Base-by-base conservation (phyloP, 768 basidiomycete species). In the Pholiota conissans region DNA sequence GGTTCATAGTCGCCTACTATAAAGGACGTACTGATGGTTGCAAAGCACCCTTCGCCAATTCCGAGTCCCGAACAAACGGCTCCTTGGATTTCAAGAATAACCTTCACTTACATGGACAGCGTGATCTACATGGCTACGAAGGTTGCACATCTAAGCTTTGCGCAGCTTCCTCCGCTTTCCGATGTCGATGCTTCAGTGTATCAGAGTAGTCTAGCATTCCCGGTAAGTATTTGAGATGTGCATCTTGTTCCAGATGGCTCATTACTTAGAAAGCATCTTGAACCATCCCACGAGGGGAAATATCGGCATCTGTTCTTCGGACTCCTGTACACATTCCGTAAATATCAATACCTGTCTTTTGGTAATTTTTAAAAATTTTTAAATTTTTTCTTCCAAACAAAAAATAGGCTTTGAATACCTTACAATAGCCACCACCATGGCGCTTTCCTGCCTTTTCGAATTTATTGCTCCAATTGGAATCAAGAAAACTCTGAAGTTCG, bases 161-260 rank as follows among this genome's bases (percentile, higher is more conserved):
- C 85, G 42, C 65, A 85, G 50, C 71, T 87, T 47, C 86, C 85
- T 11, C 84, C 83, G 1, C 78, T 89, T 70, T 80, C 82, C 3
- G 85, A 87, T 57, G 81, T 82, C 55, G 87, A 89, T 58, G 47
- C 57, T 42, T 55, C 65, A 5, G 58, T 58, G 14, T 39, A 65
- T 61, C 53, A 71, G 5, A 66, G 65, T 14, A 29, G 22, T 5
- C 57, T 37, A 24, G 58, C 62, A 16, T 69, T 55, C 39, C 26
- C 47, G 26, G 62, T 62, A 29, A n/a, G 57, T 39, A 71, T 48
- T 71, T 20, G 64, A 4, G 67, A 72, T 69, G 20, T 45, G 39
- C 13, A 4, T 30, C 13, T 16, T 11, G 27, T 10, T 6, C 14
- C 1, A 10, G 14, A n/a, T 10, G 37, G 35, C 26, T 50, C 11